A percentile compares a stretch with the other conserved stretches of the same genome.
Evolutionary conservation across 306 rosid species (phyloP).

Genomic region (Senna tora): DNA sequence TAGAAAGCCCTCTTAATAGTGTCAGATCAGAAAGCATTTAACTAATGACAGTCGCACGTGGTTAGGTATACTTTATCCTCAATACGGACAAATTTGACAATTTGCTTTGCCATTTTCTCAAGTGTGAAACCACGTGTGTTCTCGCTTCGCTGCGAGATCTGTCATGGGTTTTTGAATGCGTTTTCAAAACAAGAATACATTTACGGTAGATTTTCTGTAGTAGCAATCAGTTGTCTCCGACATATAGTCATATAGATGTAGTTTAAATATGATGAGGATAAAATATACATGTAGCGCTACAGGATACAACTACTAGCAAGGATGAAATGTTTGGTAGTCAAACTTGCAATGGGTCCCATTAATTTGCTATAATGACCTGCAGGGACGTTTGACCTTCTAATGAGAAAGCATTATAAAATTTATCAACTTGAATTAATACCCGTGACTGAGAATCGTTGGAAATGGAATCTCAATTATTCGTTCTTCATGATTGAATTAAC

Average conservation of each 20-base stretch:
- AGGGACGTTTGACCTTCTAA: conserved; percentile 30
- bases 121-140: conserved; percentile 9
- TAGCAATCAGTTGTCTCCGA: conserved; percentile 3
- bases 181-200: neutral
- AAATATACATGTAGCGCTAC: neutral
- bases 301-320: neutral
- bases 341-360: conserved; percentile 31
- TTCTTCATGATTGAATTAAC: conserved; percentile 17
- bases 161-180: neutral
- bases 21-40: neutral
- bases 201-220: neutral
- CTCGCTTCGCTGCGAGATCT: conserved; percentile 19
- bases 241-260: neutral
- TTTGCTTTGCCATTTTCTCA: conserved; percentile 22
- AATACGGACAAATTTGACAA: conserved; percentile 41
- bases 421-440: conserved; percentile 26
- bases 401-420: conserved; percentile 10
- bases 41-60: conserved; percentile 36
- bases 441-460: conserved; percentile 28
- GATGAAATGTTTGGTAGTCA: conserved; percentile 11
- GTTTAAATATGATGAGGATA: neutral
- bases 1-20: neutral
- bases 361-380: conserved; percentile 22
- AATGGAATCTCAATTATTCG: conserved; percentile 40
- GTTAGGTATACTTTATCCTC: neutral